Conservation (phyloP, 176 grass and related monocot genomes). For the Hsuehochloa calcarea region DNA sequence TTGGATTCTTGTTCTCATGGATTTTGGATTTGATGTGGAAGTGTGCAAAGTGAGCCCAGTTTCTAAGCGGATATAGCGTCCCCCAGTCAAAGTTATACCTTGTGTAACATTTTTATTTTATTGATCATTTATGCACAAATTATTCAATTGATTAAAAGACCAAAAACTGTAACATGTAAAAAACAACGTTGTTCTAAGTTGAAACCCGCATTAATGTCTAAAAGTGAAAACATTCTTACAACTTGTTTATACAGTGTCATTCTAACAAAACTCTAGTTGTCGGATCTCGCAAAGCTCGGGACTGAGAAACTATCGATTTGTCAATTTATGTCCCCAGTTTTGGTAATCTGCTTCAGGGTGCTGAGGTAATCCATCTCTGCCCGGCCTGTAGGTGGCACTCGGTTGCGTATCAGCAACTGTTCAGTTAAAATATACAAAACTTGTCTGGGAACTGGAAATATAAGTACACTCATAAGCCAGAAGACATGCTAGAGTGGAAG, state of each 20-base stretch:
- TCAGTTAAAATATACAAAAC: not conserved
- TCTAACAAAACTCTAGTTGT: not conserved
- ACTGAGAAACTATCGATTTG: not conserved
- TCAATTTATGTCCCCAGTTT: not conserved
- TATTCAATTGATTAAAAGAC: slow-evolving; percentile 12
- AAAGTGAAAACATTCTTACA: not conserved
- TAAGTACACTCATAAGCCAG: not conserved
- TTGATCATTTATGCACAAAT: not conserved
- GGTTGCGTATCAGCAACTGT: not conserved
- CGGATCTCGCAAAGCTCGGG: not conserved
- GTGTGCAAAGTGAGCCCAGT: slow-evolving; percentile 75
- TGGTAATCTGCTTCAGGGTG: not conserved
- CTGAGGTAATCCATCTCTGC: not conserved
- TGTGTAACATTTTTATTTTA: slow-evolving; percentile 22
- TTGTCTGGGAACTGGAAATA: not conserved
- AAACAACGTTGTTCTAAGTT: not conserved
- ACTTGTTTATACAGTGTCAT: not conserved
- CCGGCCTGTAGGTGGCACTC: not conserved
- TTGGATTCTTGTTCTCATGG: slow-evolving; percentile 82
- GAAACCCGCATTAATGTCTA: not conserved
- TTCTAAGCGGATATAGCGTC: slow-evolving; percentile 32
- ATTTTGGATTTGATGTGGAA: slow-evolving; percentile 74
- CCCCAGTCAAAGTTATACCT: not conserved
- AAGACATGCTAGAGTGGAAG: not conserved
- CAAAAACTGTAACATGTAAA: slow-evolving; percentile 15